phyloP scores from a whole-genome alignment of 2,329 filamentous ascomycete genomes.

The Cercospora zeina region DNA sequence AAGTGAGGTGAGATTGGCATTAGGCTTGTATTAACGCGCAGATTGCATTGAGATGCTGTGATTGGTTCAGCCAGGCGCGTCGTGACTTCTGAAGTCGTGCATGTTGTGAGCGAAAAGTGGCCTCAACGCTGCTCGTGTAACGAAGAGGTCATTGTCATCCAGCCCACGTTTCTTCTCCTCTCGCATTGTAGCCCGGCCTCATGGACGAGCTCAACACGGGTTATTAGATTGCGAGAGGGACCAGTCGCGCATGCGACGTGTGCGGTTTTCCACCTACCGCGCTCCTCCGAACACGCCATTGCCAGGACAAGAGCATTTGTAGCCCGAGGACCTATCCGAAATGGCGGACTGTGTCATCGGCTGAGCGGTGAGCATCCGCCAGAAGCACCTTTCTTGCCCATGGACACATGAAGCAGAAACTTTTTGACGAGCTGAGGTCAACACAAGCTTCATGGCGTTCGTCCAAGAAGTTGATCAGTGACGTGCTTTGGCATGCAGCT shows the following conservation, averaged over 20 bases:
- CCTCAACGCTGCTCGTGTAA: slow-evolving; percentile 29
- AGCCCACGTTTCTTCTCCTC: slow-evolving; percentile 58
- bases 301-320: neutral
- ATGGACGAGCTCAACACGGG: slow-evolving; percentile 54
- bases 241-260: neutral
- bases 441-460: slow-evolving; percentile 27
- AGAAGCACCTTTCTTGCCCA: neutral
- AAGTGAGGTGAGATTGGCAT: slow-evolving; percentile 2
- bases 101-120: slow-evolving; percentile 33
- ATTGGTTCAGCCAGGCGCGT: slow-evolving; percentile 6
- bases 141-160: slow-evolving; percentile 33
- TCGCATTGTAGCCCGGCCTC: slow-evolving; percentile 69
- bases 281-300: neutral
- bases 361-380: neutral
- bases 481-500: slow-evolving; percentile 61
- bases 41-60: neutral
- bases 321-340: neutral
- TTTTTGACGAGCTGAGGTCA: neutral
- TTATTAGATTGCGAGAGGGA: slow-evolving; percentile 72
- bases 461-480: slow-evolving; percentile 59
- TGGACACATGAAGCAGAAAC: neutral
- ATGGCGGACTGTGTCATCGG: neutral
- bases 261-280: neutral
- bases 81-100: neutral
- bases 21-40: neutral